phyloP scores from a whole-genome alignment of 1,139 yeast genomes.

The Kodamaea alishanica region DNA sequence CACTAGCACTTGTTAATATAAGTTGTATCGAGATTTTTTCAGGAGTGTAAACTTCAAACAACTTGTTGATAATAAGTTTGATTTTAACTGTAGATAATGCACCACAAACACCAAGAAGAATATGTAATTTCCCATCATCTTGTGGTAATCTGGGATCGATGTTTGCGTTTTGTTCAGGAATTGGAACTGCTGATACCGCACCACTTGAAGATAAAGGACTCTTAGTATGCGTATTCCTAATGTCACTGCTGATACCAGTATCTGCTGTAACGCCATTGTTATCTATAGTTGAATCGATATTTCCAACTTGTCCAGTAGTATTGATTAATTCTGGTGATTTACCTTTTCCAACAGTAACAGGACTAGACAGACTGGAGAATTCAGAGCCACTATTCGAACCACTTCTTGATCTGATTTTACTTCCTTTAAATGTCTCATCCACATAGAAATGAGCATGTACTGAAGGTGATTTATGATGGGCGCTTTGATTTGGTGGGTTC shows the following conservation, averaged over 20 bases:
- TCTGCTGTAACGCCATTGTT: not conserved
- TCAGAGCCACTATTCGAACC: conserved; percentile 33
- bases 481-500: conserved; percentile 30
- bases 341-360: not conserved
- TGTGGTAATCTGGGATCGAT: conserved; percentile 81
- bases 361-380: not conserved
- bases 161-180: conserved; percentile 46
- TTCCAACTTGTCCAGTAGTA: conserved; percentile 3
- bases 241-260: not conserved
- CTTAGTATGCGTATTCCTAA: too few relatives aligned
- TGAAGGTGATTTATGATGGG: conserved; percentile 54
- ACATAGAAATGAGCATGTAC: conserved; percentile 82
- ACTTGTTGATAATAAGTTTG: conserved; percentile 66
- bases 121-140: conserved; percentile 87
- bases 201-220: too few relatives aligned
- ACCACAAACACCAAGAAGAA: conserved; percentile 87
- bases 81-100: conserved; percentile 77
- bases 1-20: conserved; percentile 78
- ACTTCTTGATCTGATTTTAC: conserved; percentile 40
- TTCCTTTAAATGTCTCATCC: conserved; percentile 63
- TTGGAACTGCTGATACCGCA: too few relatives aligned
- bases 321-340: conserved; percentile 8
- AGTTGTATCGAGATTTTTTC: conserved; percentile 76
- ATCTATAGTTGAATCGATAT: conserved; percentile 6
- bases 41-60: conserved; percentile 74